Evolutionary conservation across 805 yeast genomes (phyloP), one percentile per base, ranked within the genome.

Genomic region (Candida saitoana): DNA sequence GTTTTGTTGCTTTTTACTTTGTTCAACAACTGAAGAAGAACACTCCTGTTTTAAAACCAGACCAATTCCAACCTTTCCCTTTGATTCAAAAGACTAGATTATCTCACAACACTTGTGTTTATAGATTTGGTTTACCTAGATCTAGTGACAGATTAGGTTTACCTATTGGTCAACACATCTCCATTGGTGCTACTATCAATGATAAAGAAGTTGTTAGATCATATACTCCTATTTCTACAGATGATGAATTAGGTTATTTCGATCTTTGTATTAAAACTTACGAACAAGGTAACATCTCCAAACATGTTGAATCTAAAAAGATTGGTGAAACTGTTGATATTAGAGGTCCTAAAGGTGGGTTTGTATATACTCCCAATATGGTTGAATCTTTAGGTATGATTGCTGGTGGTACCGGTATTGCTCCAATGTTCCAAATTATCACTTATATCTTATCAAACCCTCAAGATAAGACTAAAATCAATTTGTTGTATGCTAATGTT

Each of bases 401-500:
- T 50, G 95, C 96, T 33, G 97, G 97, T 52, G 98, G 97, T 57
- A 87, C 97, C 30, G 97, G 97, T 62, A 84, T 89, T 56, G 84
- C 96, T 5, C 96, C 96, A 60, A 89, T 89, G 96, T 87, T 80
- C 65, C 96, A 89, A 71, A 82, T 89, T 51, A 80, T 90, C 51
- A 84, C 86, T 52, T 86, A 95, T 11, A 82, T 90, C 50, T 80
- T 81, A 54, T 67, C 71, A 43, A 80, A 90, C 60, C 91, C 95
- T 18, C 67, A 73, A 14, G 97, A 91, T 65, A 74, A 72, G 38
- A 90, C 97, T 45, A 76, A 80, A 56, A 79, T 88, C 49, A 70
- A 76, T 41, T 73, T 90, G 52, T 60, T 90, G 33, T 91, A 84
- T 59, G 97, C 96, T 54, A 87, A 86, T 56, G 88, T 83, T 40